A percentile compares a stretch with the other conserved stretches of the same genome.
Conservation (phyloP, 116 monocot species). For the Posidonia oceanica region DNA sequence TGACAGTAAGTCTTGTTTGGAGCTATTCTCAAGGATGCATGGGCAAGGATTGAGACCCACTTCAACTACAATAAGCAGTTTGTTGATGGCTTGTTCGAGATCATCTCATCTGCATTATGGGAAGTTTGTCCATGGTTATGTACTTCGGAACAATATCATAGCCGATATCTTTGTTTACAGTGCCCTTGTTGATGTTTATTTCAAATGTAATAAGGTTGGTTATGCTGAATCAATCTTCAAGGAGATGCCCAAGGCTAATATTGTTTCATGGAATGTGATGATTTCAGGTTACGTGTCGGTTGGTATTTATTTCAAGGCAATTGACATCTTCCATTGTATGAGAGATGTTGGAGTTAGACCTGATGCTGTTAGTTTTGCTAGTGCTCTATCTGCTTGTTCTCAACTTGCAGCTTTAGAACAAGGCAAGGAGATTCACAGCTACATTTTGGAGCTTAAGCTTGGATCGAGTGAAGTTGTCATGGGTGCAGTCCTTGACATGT, state of each 20-base stretch:
- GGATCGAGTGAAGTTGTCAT: slow-evolving; percentile 39
- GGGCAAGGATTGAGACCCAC: slow-evolving; percentile 31
- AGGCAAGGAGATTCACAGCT: slow-evolving; percentile 45
- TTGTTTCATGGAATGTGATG: slow-evolving; percentile 65
- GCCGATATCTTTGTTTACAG: slow-evolving; percentile 36
- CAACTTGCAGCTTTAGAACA: slow-evolving; percentile 51
- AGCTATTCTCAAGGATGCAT: slow-evolving; percentile 42
- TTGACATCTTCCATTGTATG: slow-evolving; percentile 32
- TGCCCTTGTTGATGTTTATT: slow-evolving; percentile 55
- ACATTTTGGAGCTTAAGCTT: slow-evolving; percentile 12
- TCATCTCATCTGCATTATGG: slow-evolving; percentile 29
- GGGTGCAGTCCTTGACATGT: slow-evolving; percentile 56
- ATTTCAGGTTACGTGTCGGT: slow-evolving; percentile 40
- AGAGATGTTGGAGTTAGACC: slow-evolving; percentile 19
- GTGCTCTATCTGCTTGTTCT: slow-evolving; percentile 48
- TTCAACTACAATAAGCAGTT: slow-evolving; percentile 46
- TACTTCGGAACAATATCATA: slow-evolving; percentile 27
- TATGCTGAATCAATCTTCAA: slow-evolving; percentile 30
- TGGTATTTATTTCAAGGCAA: slow-evolving; percentile 31
- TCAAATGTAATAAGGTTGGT: slow-evolving; percentile 34
- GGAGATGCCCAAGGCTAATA: slow-evolving; percentile 22
- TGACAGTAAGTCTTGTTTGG: slow-evolving; percentile 30
- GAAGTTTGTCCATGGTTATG: slow-evolving; percentile 47
- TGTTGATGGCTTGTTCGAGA: slow-evolving; percentile 44
- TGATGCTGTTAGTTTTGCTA: slow-evolving; percentile 40